These are phyloP conservation scores for Hemileia vastatrix DNA, from an alignment of 1,284 basidiomycete species.

Conservation along the genomic window DNA sequence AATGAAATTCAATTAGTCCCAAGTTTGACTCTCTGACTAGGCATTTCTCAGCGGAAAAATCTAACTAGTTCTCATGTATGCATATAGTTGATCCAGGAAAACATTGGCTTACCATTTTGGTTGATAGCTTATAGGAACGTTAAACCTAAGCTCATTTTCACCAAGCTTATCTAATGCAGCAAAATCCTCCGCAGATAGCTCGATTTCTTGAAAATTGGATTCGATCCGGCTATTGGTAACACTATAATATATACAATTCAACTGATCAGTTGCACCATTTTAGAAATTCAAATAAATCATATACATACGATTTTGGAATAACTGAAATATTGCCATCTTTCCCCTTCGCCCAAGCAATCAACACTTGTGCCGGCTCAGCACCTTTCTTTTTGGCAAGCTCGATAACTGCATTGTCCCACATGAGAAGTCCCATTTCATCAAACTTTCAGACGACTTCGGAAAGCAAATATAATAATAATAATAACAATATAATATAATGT, in stretches of 20 bases:
- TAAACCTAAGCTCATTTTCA: conserved; percentile 15
- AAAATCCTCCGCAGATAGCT: conserved; percentile 39
- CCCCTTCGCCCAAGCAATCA: conserved; percentile 42
- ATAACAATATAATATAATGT: not conserved
- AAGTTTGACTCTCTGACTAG: not conserved
- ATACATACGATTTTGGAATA: conserved; percentile 36
- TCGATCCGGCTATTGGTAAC: conserved; percentile 41
- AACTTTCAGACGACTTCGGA: not conserved
- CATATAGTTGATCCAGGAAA: not conserved
- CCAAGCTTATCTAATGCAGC: conserved; percentile 13
- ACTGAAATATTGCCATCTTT: conserved; percentile 31
- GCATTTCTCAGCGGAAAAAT: not conserved
- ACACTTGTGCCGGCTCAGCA: conserved; percentile 40
- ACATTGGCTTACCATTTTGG: conserved; percentile 22
- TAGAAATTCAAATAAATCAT: not conserved
- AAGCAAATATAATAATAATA: not conserved
- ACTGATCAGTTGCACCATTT: not conserved
- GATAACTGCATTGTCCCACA: conserved; percentile 21
- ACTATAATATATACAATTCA: not conserved
- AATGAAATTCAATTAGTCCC: not conserved
- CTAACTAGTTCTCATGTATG: not conserved
- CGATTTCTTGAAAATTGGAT: conserved; percentile 40
- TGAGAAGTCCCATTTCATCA: not conserved
- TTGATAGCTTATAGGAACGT: conserved; percentile 19
- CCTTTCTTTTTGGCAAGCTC: conserved; percentile 38